A percentile compares a stretch with the other conserved stretches of the same genome.
Conservation (phyloP, 768 basidiomycete genomes). For the Amanita fuliginea region DNA sequence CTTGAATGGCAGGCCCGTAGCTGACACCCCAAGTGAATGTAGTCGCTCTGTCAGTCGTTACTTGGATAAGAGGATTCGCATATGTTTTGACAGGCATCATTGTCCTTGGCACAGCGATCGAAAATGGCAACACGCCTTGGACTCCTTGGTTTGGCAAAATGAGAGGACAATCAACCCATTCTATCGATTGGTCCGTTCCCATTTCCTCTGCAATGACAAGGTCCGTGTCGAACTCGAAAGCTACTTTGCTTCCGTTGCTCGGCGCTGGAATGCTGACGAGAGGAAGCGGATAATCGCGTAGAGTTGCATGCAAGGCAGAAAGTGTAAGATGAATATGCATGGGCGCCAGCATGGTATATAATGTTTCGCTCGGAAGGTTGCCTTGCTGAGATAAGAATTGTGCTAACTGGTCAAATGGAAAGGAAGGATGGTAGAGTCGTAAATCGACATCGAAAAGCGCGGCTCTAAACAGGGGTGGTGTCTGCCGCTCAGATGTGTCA, state of each 20-base stretch:
- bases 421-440: constrained; percentile 45
- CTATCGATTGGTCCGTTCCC: constrained; percentile 51
- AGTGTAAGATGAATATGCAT: constrained; percentile 67
- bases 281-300: constrained; percentile 87
- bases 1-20: constrained; percentile 77
- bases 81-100: constrained; percentile 95
- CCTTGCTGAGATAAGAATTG: constrained; percentile 63
- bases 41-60: constrained; percentile 55
- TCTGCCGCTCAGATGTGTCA: constrained; percentile 16
- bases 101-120: constrained; percentile 70
- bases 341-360: constrained; percentile 75
- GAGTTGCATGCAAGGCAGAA: constrained; percentile 42
- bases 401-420: constrained; percentile 40
- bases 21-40: constrained; percentile 86
- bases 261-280: constrained; percentile 60
- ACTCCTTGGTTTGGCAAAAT: constrained; percentile 43
- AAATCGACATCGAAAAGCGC: constrained; percentile 50
- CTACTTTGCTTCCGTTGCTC: constrained; percentile 23
- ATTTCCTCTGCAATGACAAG: constrained; percentile 85
- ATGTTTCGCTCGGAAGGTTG: constrained; percentile 56
- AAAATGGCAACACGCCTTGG: constrained; percentile 40
- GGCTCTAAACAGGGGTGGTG: constrained; percentile 64
- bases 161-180: constrained; percentile 64
- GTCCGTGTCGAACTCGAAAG: constrained; percentile 62
- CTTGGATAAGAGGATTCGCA: constrained; percentile 58